Percentiles rank a stretch among this genome's conserved stretches.
Evolutionary conservation across 1,284 basidiomycete genomes (phyloP).

Genomic region (Leccinum cinnamomeum): DNA sequence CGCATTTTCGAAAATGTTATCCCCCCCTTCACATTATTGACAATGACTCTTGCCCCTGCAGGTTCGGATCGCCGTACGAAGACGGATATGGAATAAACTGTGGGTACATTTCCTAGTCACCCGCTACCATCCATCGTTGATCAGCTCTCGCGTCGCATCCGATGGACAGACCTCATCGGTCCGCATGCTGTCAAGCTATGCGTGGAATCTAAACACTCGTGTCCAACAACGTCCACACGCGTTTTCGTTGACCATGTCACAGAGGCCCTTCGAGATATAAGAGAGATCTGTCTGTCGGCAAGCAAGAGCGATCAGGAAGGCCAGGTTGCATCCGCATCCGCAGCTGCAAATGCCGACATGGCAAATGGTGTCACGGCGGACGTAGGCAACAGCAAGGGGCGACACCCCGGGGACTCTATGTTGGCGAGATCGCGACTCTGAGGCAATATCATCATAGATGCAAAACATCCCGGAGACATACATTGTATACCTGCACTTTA

Average conservation of each 20-base stretch:
- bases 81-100: slow-evolving; percentile 95
- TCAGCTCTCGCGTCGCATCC: neutral
- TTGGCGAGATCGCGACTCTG: slow-evolving; percentile 23
- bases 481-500: neutral
- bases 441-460: slow-evolving; percentile 1
- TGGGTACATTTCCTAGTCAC: slow-evolving; percentile 37
- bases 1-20: neutral
- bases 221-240: slow-evolving; percentile 69
- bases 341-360: neutral
- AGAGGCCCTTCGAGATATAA: slow-evolving; percentile 77
- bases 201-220: slow-evolving; percentile 87
- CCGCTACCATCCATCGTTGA: neutral
- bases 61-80: slow-evolving; percentile 76
- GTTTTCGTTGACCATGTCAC: slow-evolving; percentile 67
- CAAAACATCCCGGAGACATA: neutral
- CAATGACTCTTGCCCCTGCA: slow-evolving; percentile 24
- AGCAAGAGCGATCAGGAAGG: slow-evolving; percentile 9
- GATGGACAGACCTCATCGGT: slow-evolving; percentile 73
- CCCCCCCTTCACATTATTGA: slow-evolving; percentile 6
- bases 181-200: slow-evolving; percentile 89
- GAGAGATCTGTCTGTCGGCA: slow-evolving; percentile 43
- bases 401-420: slow-evolving; percentile 1
- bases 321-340: neutral
- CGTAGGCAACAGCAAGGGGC: neutral
- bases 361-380: neutral